phyloP scores from a whole-genome alignment of 1,284 basidiomycete species.

The Ganoderma sinense region DNA sequence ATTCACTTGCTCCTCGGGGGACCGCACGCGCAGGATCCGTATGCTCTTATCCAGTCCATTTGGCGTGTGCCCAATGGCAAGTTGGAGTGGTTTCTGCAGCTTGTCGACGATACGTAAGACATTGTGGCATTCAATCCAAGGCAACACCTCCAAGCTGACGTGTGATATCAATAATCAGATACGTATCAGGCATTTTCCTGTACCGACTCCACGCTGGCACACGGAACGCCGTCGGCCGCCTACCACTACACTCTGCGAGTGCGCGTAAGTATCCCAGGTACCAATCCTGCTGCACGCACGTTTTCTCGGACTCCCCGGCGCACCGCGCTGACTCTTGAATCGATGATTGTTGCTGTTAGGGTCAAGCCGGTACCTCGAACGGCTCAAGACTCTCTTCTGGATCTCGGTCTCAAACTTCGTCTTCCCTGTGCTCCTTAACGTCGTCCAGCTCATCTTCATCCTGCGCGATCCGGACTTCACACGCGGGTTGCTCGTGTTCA shows the following conservation, averaged over 20 bases:
- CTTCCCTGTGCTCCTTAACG: conserved; percentile 38
- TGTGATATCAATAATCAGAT: no score
- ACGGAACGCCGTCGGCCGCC: background rate
- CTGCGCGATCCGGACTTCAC: conserved; percentile 17
- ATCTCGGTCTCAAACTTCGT: conserved; percentile 40
- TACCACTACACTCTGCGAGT: background rate
- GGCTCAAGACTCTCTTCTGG: conserved; percentile 35
- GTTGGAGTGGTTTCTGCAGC: conserved; percentile 41
- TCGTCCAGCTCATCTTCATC: conserved; percentile 33
- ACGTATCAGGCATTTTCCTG: conserved; percentile 17
- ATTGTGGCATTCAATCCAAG: background rate
- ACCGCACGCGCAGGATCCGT: background rate
- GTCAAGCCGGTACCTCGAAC: background rate
- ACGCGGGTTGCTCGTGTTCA: conserved; percentile 21
- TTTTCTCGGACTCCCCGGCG: no score
- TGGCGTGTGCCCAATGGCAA: conserved; percentile 21
- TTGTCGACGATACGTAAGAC: conserved; percentile 38
- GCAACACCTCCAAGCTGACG: no score
- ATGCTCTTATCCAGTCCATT: conserved; percentile 14
- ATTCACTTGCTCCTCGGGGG: conserved; percentile 8
- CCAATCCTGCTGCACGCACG: background rate
- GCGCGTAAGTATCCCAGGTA: no score
- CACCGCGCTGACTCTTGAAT: no score
- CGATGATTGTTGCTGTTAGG: background rate
- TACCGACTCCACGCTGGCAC: background rate